Evolutionary conservation across 208 protist genomes (phyloP).

Genomic region (Leishmania turanica): DNA sequence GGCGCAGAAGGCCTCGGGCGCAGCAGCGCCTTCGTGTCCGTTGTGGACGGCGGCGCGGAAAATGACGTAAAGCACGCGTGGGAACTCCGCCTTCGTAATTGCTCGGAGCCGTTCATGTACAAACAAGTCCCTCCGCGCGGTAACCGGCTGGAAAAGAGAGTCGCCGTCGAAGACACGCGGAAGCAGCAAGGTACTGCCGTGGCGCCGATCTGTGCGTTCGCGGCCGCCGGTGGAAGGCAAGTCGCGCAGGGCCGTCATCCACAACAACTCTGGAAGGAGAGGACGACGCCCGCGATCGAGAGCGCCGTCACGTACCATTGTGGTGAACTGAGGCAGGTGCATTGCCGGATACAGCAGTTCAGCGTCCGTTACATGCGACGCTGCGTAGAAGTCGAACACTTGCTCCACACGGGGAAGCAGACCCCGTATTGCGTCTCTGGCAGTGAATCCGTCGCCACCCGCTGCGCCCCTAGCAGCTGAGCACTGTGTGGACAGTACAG

Average conservation of each 20-base stretch:
- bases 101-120: conserved; percentile 28
- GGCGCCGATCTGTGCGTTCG: background rate
- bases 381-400: conserved; percentile 67
- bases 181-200: conserved; percentile 15
- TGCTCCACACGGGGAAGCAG: conserved; percentile 37
- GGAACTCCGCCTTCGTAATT: conserved; percentile 19
- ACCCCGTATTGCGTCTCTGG: background rate
- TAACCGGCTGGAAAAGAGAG: background rate
- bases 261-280: conserved; percentile 55
- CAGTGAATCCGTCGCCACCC: background rate
- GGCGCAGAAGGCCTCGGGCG: background rate
- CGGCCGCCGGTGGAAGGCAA: conserved; percentile 12
- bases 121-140: conserved; percentile 29
- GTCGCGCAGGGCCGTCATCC: conserved; percentile 61
- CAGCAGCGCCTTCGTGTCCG: background rate
- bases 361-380: conserved; percentile 12
- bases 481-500: background rate
- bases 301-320: conserved; percentile 49
- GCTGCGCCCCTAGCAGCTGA: background rate
- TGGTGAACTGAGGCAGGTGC: conserved; percentile 51
- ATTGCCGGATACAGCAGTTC: conserved; percentile 51
- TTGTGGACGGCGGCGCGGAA: background rate
- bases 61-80: conserved; percentile 14
- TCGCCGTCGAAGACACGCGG: conserved; percentile 11
- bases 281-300: conserved; percentile 30